A percentile compares a stretch with the other conserved stretches of the same genome.
These are phyloP conservation scores for Teratosphaeria viscida DNA, from an alignment of 2,329 filamentous ascomycete species.

Conservation along the genomic window DNA sequence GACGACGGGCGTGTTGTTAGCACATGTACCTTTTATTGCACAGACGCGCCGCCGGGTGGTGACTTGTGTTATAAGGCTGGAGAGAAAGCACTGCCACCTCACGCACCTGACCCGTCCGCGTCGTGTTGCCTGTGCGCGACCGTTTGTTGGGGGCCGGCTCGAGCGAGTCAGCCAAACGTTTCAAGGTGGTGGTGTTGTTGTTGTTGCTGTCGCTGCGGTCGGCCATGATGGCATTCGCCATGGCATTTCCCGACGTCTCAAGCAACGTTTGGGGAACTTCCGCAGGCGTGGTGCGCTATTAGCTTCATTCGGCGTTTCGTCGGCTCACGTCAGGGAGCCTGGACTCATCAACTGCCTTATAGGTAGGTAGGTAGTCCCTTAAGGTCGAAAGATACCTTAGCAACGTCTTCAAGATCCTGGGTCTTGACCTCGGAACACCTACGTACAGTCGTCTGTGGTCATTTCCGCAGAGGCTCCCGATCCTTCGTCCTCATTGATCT, in stretches of 20 bases:
- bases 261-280: background rate
- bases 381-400: background rate
- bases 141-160: background rate
- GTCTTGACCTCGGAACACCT: no score
- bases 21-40: background rate
- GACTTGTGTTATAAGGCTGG: background rate
- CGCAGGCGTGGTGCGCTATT: background rate
- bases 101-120: background rate
- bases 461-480: background rate
- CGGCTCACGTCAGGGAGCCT: background rate
- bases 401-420: background rate
- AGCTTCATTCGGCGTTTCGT: background rate
- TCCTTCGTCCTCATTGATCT: background rate
- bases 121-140: background rate
- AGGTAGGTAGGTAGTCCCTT: no score
- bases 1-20: background rate
- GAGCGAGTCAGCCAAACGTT: background rate
- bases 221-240: background rate
- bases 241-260: background rate
- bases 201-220: background rate
- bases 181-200: background rate
- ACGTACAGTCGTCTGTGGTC: background rate
- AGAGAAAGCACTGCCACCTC: background rate
- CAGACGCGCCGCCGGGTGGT: background rate
- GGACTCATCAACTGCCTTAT: no score